These are phyloP conservation scores for Metschnikowia aberdeeniae DNA, from an alignment of 805 yeast genomes.

Conservation along the genomic window DNA sequence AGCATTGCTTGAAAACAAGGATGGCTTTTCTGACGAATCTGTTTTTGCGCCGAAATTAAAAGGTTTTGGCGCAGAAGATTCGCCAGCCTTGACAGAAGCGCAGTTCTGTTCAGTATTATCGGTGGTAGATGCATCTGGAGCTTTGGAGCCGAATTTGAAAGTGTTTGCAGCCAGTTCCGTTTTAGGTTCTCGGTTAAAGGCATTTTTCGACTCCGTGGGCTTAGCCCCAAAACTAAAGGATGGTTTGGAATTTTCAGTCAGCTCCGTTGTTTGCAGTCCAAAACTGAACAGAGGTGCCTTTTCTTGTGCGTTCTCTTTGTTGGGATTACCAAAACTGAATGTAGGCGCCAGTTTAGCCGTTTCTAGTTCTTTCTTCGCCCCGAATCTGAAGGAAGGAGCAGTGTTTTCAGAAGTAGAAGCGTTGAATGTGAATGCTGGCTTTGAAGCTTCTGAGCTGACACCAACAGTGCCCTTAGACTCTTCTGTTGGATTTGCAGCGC, in stretches of 20 bases:
- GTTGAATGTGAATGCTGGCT: background rate
- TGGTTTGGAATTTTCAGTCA: background rate
- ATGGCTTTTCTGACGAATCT: background rate
- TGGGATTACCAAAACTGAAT: slow-evolving; percentile 6
- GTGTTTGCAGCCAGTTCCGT: background rate
- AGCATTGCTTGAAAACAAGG: background rate
- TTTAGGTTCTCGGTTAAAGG: slow-evolving; percentile 5
- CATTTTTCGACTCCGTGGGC: background rate
- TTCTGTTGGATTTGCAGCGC: background rate
- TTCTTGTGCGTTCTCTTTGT: background rate
- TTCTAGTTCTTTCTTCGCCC: background rate
- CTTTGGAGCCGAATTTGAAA: slow-evolving; percentile 1
- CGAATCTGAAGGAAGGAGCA: slow-evolving; percentile 3
- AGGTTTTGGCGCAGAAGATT: background rate
- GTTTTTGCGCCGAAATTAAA: background rate
- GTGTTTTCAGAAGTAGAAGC: background rate
- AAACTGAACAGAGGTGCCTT: background rate
- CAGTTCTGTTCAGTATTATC: background rate
- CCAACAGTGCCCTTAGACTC: background rate
- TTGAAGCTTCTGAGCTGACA: background rate
- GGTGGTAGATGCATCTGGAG: background rate
- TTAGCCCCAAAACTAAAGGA: slow-evolving; percentile 7
- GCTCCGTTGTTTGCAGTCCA: background rate
- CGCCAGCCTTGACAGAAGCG: background rate
- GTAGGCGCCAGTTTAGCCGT: background rate